Evolutionary conservation across 2,329 filamentous ascomycete genomes (phyloP), one percentile per base, ranked within the genome.

Genomic region (Bipolaris cookei): DNA sequence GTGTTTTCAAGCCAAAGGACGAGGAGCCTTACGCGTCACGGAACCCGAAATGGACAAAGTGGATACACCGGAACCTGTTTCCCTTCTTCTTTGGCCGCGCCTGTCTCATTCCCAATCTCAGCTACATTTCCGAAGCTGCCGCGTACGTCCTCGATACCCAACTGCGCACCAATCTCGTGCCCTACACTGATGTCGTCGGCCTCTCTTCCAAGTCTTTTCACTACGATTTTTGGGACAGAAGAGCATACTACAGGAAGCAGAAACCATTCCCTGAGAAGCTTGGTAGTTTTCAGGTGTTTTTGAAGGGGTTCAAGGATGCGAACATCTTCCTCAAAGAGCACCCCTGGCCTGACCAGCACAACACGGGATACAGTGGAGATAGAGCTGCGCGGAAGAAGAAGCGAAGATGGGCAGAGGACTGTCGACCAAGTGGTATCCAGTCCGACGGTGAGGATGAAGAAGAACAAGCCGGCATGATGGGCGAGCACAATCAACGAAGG

Each of bases 41-140:
- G 66, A 99, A 99, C 73, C 95, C 95, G 5, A 99, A 99, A 76
- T 98, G 94, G 94, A 98, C 96, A 68, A 99, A 99, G 79, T 99
- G 95, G 95, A 93, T 99, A 80, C 95, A 99, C 77, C 85, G 95
- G 63, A 99, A 99, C 75, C 76, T 99, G 63, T 98, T 99, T 68
- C 95, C 95, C 7, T 99, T 96, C 79, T 97, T 91, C 77, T 99
- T 99, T 70, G 95, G 95, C 16, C 84, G 95, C 70, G 93, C 94
- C 43, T 98, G 92, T 64, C 86, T 99, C 51, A 99, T 99, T 75
- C 95, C 95, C 54, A 99, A 99, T 71, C 83, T 99, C 47, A 97
- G 93, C 52, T 99, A 99, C 74, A 92, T 99, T 66, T 98, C 93
- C 68, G 95, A 99, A 81, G 95, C 95, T 16, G 95, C 95, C 16